Evolutionary conservation across 345 rosid species (phyloP), one percentile per base, ranked within the genome.

Genomic region (Brassica cretica): DNA sequence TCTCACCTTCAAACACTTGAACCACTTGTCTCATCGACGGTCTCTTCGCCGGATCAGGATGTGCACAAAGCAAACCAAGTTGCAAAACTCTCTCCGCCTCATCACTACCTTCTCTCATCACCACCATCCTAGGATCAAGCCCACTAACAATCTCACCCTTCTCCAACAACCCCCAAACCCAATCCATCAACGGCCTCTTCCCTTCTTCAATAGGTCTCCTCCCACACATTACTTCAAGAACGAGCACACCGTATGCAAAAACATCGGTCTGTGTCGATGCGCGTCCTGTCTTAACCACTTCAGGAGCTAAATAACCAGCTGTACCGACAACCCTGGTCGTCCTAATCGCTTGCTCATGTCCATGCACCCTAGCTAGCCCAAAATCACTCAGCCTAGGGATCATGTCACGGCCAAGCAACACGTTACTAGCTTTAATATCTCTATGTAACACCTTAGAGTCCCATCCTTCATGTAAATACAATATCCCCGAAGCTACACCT

Each of bases 371-470:
- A 39, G 97, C 93, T 77, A 88, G 21, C 37, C 94, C 97, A 3
- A 91, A 92, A 80, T 88, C 96, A 33, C 97, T 94, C 6, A 88
- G 69, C 78, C 89, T 85, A 0, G 90, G 96, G 24, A 83, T 81
- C 96, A 90, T 87, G 3, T 94, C 92, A 71, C 82, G 75, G 67
- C 90, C 97, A 8, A 89, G 91, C 2, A 93, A 83, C 61, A 93
- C 92, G 46, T 93, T 91, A 77, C 97, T 87, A 8, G 98, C 90
- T 82, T 93, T 89, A 55, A 91, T 88, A 75, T 94, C 93, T 39
- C 98, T 84, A 15, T 87, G 97, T 1, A 94, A 78, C 16, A 94
- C 96, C 72, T 81, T 88, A 61, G 85, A 76, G 39, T 89, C 93
- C 97, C 96, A 90, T 67, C 93, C 97, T 51, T 94, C 90, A 12